Evolutionary conservation across 2,329 filamentous ascomycete genomes (phyloP).

Genomic region (Lachnellula suecica): DNA sequence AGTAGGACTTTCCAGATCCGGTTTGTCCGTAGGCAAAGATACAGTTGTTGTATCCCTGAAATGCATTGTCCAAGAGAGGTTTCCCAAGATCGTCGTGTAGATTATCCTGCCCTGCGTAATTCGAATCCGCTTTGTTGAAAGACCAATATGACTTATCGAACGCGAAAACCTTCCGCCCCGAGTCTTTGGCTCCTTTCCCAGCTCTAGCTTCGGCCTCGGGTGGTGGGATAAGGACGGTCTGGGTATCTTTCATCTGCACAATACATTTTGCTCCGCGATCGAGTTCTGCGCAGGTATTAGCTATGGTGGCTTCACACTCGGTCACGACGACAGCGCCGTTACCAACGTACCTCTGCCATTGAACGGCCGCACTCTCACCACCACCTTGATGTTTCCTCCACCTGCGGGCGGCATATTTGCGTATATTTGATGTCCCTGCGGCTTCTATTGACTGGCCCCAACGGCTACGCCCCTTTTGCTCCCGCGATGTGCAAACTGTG

Average conservation of each 20-base stretch:
- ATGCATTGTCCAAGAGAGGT: slow-evolving; percentile 94
- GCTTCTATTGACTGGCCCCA: slow-evolving; percentile 4
- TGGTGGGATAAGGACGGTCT: slow-evolving; percentile 82
- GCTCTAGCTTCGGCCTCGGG: slow-evolving; percentile 57
- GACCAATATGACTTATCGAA: slow-evolving; percentile 99
- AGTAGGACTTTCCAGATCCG: slow-evolving; percentile 97
- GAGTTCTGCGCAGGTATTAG: slow-evolving; percentile 59
- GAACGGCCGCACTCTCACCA: slow-evolving; percentile 94
- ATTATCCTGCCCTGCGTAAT: slow-evolving; percentile 88
- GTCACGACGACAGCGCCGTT: background rate
- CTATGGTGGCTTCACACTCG: background rate
- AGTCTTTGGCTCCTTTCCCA: slow-evolving; percentile 65
- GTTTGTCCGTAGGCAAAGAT: slow-evolving; percentile 99
- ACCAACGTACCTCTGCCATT: slow-evolving; percentile 77
- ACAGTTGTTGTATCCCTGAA: slow-evolving; percentile 98
- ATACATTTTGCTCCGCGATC: slow-evolving; percentile 94
- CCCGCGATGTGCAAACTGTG: background rate
- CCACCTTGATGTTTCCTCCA: slow-evolving; percentile 98
- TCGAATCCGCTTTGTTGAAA: slow-evolving; percentile 76
- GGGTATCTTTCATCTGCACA: slow-evolving; percentile 90
- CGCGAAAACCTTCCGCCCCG: slow-evolving; percentile 80
- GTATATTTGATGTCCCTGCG: slow-evolving; percentile 18
- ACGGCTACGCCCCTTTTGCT: slow-evolving; percentile 9
- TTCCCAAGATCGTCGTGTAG: slow-evolving; percentile 85
- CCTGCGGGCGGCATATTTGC: slow-evolving; percentile 39